Conservation (phyloP, 805 yeast species). For the Spathaspora girioi region DNA sequence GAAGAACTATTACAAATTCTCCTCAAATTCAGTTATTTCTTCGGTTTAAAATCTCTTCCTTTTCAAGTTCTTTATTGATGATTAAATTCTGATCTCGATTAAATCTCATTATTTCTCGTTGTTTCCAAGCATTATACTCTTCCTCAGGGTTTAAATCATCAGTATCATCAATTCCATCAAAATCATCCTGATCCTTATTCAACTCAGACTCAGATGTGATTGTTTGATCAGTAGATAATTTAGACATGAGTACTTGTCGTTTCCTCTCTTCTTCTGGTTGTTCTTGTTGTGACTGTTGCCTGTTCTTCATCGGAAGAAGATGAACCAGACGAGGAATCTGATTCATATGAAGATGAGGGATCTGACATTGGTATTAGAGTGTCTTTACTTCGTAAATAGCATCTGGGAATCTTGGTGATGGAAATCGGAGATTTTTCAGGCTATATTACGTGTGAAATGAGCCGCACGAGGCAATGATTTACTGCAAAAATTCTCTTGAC, state of each 20-base stretch:
- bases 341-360: constrained; percentile 6
- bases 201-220: neutral
- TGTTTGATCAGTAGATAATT: constrained; percentile 1
- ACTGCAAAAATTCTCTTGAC: no score
- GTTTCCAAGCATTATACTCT: constrained; percentile 29
- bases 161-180: constrained; percentile 31
- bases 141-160: constrained; percentile 31
- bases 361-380: neutral
- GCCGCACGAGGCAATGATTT: no score
- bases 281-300: neutral
- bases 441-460: no score
- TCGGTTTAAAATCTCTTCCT: no score
- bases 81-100: constrained; percentile 18
- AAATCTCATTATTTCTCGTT: constrained; percentile 23
- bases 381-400: neutral
- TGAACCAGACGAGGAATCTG: constrained; percentile 3
- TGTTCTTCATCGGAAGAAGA: constrained; percentile 10
- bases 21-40: no score
- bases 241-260: constrained; percentile 4
- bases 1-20: neutral
- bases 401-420: no score
- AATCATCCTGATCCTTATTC: constrained; percentile 8
- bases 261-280: constrained; percentile 3
- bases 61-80: constrained; percentile 2
- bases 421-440: no score